A percentile compares a stretch with the other conserved stretches of the same genome.
Evolutionary conservation across 75 land plant genomes (phyloP).

Genomic region (Pinus tabuliformis): DNA sequence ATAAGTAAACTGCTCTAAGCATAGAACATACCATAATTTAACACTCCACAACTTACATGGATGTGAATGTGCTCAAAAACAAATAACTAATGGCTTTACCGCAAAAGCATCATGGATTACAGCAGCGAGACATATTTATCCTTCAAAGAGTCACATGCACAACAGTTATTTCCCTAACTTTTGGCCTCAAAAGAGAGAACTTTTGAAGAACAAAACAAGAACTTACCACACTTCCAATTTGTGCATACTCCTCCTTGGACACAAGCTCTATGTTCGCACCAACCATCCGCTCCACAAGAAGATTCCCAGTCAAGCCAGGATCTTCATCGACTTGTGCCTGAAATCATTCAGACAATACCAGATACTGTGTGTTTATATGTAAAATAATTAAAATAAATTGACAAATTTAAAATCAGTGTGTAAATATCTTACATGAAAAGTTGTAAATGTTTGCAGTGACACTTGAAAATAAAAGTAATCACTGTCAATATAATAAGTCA

Average conservation of each 20-base stretch:
- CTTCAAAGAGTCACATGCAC: too few species aligned
- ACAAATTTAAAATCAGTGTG: neutral
- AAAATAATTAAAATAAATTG: neutral
- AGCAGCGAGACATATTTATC: too few species aligned
- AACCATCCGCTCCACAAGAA: slow-evolving; percentile 83
- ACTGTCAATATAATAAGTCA: neutral
- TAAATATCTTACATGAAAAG: too few species aligned
- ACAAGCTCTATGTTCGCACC: slow-evolving; percentile 93
- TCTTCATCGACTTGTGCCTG: slow-evolving; percentile 79
- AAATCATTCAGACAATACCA: slow-evolving; percentile 10
- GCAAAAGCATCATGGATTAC: too few species aligned
- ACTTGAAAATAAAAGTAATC: neutral
- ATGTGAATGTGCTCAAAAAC: too few species aligned
- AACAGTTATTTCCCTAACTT: too few species aligned
- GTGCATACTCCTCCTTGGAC: slow-evolving; percentile 93
- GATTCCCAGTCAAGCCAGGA: slow-evolving; percentile 91
- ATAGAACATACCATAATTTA: too few species aligned
- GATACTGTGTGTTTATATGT: neutral
- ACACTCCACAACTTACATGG: too few species aligned
- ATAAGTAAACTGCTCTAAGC: too few species aligned
- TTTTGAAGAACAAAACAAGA: neutral
- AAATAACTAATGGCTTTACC: too few species aligned
- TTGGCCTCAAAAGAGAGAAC: too few species aligned
- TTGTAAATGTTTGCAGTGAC: neutral
- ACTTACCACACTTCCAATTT: slow-evolving; percentile 84